These are phyloP conservation scores for Penicillium verhagenii DNA, from an alignment of 495 filamentous ascomycete species.

Conservation along the genomic window DNA sequence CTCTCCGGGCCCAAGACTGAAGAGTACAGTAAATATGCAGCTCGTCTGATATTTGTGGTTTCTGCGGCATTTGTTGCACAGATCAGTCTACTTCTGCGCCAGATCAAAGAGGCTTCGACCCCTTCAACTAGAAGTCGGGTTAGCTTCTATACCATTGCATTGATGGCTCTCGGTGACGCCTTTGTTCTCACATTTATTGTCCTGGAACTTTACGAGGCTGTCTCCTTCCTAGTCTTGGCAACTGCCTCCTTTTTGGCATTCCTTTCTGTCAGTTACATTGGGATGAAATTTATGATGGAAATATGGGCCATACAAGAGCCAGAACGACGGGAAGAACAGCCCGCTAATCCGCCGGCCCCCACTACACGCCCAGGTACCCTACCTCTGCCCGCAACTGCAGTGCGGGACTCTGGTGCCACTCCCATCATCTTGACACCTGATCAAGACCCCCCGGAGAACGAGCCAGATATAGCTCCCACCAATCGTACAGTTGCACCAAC, in stretches of 20 bases:
- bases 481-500: slow-evolving; percentile 30
- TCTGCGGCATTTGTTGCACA: slow-evolving; percentile 65
- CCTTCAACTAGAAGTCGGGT: slow-evolving; percentile 91
- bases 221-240: slow-evolving; percentile 67
- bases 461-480: slow-evolving; percentile 22
- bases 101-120: slow-evolving; percentile 89
- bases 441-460: slow-evolving; percentile 61
- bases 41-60: slow-evolving; percentile 66
- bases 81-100: slow-evolving; percentile 70
- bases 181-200: slow-evolving; percentile 64
- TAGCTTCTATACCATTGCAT: slow-evolving; percentile 81
- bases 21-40: slow-evolving; percentile 62
- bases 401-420: slow-evolving; percentile 47
- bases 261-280: slow-evolving; percentile 68
- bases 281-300: slow-evolving; percentile 82
- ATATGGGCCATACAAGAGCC: slow-evolving; percentile 87
- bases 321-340: slow-evolving; percentile 62
- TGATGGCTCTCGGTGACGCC: slow-evolving; percentile 86
- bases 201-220: slow-evolving; percentile 59
- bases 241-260: slow-evolving; percentile 70
- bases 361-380: slow-evolving; percentile 45
- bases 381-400: slow-evolving; percentile 62
- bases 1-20: slow-evolving; percentile 78
- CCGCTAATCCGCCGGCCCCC: slow-evolving; percentile 23
- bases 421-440: slow-evolving; percentile 83